phyloP scores from a whole-genome alignment of 495 filamentous ascomycete species.

The Neurospora sp. region DNA sequence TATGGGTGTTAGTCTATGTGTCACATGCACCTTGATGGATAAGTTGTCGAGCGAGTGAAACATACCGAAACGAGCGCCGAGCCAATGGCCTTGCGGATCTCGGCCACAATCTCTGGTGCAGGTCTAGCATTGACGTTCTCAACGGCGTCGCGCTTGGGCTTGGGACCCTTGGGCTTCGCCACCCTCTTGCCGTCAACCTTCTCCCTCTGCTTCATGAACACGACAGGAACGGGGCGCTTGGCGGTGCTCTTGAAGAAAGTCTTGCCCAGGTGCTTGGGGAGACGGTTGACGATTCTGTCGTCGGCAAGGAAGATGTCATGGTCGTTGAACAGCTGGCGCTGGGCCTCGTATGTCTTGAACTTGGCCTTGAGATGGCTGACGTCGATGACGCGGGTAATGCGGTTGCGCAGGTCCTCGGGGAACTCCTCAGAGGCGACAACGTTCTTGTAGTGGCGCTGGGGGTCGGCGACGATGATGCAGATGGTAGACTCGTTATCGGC shows the following conservation, averaged over 20 bases:
- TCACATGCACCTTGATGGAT: constrained; percentile 13
- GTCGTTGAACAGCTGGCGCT: constrained; percentile 70
- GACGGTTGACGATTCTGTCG: constrained; percentile 63
- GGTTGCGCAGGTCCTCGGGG: constrained; percentile 56
- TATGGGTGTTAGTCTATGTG: background rate
- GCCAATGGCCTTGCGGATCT: constrained; percentile 60
- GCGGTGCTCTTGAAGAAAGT: constrained; percentile 66
- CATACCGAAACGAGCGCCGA: constrained; percentile 64
- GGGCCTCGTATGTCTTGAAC: constrained; percentile 77
- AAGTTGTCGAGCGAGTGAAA: constrained; percentile 39
- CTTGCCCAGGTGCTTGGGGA: constrained; percentile 75
- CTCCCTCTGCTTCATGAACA: constrained; percentile 49
- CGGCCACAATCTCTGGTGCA: constrained; percentile 49
- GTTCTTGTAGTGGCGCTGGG: constrained; percentile 86
- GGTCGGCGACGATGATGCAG: constrained; percentile 64
- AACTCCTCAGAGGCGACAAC: constrained; percentile 64
- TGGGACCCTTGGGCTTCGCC: constrained; percentile 39
- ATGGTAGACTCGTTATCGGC: constrained; percentile 47
- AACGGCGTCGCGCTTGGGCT: constrained; percentile 25
- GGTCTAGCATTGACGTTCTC: constrained; percentile 30
- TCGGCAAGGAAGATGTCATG: constrained; percentile 85
- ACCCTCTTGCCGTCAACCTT: constrained; percentile 59
- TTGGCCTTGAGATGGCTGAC: constrained; percentile 73
- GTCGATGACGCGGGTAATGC: constrained; percentile 73
- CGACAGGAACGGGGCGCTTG: constrained; percentile 84